A percentile compares a stretch with the other conserved stretches of the same genome.
These are phyloP conservation scores for Fusarium papillatum DNA, from an alignment of 2,329 filamentous ascomycete species.

Conservation along the genomic window DNA sequence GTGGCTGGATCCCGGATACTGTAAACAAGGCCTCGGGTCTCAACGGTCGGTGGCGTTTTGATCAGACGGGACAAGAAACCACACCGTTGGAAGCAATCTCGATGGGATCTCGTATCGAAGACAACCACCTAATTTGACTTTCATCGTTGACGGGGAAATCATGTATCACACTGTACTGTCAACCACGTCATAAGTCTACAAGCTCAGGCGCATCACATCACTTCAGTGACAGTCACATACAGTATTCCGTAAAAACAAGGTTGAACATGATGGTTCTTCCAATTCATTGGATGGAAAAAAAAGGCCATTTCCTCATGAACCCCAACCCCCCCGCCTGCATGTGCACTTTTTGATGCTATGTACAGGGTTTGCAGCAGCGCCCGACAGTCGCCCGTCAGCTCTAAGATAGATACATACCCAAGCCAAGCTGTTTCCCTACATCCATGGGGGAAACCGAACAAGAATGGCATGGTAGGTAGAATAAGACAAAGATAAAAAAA, in stretches of 20 bases:
- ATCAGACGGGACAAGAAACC: background rate
- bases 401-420: slow-evolving; percentile 35
- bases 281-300: slow-evolving; percentile 28
- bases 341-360: slow-evolving; percentile 28
- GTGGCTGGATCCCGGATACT: background rate
- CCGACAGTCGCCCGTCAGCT: slow-evolving; percentile 35
- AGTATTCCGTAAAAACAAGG: background rate
- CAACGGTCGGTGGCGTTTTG: background rate
- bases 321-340: slow-evolving; percentile 28
- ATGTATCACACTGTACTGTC: background rate
- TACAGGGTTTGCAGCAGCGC: slow-evolving; percentile 33
- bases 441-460: slow-evolving; percentile 13
- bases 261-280: slow-evolving; percentile 28
- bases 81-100: slow-evolving; percentile 1
- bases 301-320: background rate
- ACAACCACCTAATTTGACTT: slow-evolving; percentile 13
- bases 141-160: background rate
- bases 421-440: slow-evolving; percentile 9
- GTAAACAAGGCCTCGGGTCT: background rate
- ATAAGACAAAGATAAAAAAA: slow-evolving; percentile 17
- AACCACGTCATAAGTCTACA: slow-evolving; percentile 25
- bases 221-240: background rate
- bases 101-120: slow-evolving; percentile 20
- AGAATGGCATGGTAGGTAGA: slow-evolving; percentile 9
- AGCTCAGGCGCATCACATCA: background rate